Percentiles rank a stretch among this genome's conserved stretches.
Conservation (phyloP, 2,329 filamentous ascomycete genomes). For the Acephala macrosclerotiorum region DNA sequence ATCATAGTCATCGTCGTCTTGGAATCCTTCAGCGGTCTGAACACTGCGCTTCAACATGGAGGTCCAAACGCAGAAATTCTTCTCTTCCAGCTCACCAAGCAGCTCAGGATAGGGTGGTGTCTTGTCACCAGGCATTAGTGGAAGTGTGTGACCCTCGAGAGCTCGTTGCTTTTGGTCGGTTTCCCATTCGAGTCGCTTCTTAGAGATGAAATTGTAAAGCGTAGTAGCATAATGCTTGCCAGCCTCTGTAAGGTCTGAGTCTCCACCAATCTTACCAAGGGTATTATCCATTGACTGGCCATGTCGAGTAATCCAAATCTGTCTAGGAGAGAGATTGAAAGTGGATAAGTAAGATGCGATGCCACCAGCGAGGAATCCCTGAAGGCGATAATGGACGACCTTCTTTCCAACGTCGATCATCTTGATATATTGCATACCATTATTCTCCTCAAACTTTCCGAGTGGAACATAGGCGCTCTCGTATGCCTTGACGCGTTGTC, state of each 20-base stretch:
- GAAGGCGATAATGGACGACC: constrained; percentile 87
- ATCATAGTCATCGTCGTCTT: constrained; percentile 91
- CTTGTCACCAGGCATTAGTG: constrained; percentile 88
- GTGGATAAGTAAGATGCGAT: constrained; percentile 96
- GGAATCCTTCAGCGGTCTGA: constrained; percentile 88
- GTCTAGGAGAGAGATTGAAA: constrained; percentile 93
- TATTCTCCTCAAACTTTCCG: constrained; percentile 87
- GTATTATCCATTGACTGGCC: constrained; percentile 91
- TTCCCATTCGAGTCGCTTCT: constrained; percentile 83
- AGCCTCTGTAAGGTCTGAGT: constrained; percentile 83
- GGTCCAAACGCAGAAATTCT: constrained; percentile 98
- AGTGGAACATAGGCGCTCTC: constrained; percentile 93
- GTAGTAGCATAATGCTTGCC: constrained; percentile 81
- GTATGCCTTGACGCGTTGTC: constrained; percentile 88
- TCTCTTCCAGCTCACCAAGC: constrained; percentile 72
- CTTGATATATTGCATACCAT: constrained; percentile 91
- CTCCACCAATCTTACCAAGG: constrained; percentile 87
- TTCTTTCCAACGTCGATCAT: constrained; percentile 98
- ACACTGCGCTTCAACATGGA: constrained; percentile 93
- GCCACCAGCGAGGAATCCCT: constrained; percentile 89
- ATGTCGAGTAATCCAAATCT: constrained; percentile 98
- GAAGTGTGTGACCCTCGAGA: constrained; percentile 74
- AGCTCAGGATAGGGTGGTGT: constrained; percentile 95
- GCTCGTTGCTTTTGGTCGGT: constrained; percentile 79
- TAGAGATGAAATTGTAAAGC: constrained; percentile 83